These are phyloP conservation scores for Cerrena zonata DNA, from an alignment of 1,284 basidiomycete genomes.

Conservation along the genomic window DNA sequence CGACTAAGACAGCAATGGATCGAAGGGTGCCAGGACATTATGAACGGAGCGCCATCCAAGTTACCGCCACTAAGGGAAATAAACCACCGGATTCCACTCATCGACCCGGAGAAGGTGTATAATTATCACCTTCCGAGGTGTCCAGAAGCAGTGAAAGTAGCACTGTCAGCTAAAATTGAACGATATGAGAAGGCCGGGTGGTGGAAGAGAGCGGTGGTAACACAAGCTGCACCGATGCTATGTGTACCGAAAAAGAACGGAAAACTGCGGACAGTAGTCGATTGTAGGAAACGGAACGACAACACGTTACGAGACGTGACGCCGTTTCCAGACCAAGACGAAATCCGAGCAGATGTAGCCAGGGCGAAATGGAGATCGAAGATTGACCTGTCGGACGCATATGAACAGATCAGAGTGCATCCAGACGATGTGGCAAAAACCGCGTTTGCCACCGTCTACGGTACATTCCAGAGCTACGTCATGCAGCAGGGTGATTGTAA, in stretches of 20 bases:
- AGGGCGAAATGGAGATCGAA: conserved; percentile 20
- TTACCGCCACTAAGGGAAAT: conserved; percentile 19
- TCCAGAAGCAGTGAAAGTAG: conserved; percentile 16
- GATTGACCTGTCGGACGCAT: conserved; percentile 27
- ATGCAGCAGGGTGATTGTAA: too few relatives aligned
- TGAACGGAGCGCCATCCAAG: conserved; percentile 2
- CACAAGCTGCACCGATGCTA: too few relatives aligned
- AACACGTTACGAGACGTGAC: too few relatives aligned
- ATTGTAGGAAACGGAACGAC: conserved; percentile 20
- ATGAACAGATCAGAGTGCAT: conserved; percentile 22
- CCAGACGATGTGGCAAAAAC: conserved; percentile 19
- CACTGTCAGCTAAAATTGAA: conserved; percentile 20
- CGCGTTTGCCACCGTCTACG: conserved; percentile 20
- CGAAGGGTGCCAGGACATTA: not conserved
- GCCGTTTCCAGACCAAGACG: too few relatives aligned
- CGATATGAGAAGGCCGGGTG: conserved; percentile 16
- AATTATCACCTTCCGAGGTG: conserved; percentile 19
- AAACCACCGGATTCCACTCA: conserved; percentile 24
- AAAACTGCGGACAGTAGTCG: conserved; percentile 20
- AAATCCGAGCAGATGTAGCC: too few relatives aligned
- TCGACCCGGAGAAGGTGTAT: conserved; percentile 21
- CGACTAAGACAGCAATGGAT: not conserved
- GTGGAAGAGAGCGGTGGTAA: too few relatives aligned
- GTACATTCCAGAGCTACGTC: too few relatives aligned
- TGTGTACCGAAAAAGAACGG: conserved; percentile 20